These are phyloP conservation scores for Gaultheria prostrata DNA, from an alignment of 148 eudicot genomes.

Conservation along the genomic window DNA sequence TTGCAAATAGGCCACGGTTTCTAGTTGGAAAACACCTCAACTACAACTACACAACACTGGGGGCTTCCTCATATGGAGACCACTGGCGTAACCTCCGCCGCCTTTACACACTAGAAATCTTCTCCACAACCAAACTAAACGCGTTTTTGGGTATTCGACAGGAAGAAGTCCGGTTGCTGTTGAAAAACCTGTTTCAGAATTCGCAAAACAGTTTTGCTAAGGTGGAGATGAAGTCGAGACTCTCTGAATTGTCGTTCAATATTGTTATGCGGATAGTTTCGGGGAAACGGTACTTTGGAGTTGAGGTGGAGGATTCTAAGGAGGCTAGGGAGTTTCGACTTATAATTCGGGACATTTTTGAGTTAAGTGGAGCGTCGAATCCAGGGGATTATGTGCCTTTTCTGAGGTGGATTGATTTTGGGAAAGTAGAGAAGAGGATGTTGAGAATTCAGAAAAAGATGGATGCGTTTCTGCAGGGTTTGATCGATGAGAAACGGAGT, in stretches of 20 bases:
- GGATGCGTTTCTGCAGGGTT: conserved; percentile 29
- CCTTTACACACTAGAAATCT: neutral
- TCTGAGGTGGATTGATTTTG: conserved; percentile 31
- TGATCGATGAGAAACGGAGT: conserved; percentile 22
- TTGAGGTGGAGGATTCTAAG: conserved; percentile 9
- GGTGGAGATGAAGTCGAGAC: conserved; percentile 30
- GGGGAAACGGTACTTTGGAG: conserved; percentile 40
- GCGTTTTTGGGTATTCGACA: conserved; percentile 9
- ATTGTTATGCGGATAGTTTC: conserved; percentile 34
- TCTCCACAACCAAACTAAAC: conserved; percentile 6
- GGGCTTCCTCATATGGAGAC: conserved; percentile 1
- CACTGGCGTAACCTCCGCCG: conserved; percentile 21
- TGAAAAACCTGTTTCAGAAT: conserved; percentile 15
- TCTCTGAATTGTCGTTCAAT: conserved; percentile 35
- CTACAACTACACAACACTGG: conserved; percentile 10
- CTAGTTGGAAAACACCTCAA: neutral
- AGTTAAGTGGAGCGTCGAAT: conserved; percentile 24
- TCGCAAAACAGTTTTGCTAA: neutral
- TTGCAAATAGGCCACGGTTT: conserved; percentile 14
- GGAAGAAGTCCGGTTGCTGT: conserved; percentile 25
- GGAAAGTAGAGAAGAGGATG: conserved; percentile 30
- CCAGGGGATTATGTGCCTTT: conserved; percentile 32
- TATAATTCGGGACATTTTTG: conserved; percentile 21
- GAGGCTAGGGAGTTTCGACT: conserved; percentile 22
- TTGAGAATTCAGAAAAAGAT: neutral